These are phyloP conservation scores for Nyssa sinensis DNA, from an alignment of 148 eudicot species.

Conservation along the genomic window DNA sequence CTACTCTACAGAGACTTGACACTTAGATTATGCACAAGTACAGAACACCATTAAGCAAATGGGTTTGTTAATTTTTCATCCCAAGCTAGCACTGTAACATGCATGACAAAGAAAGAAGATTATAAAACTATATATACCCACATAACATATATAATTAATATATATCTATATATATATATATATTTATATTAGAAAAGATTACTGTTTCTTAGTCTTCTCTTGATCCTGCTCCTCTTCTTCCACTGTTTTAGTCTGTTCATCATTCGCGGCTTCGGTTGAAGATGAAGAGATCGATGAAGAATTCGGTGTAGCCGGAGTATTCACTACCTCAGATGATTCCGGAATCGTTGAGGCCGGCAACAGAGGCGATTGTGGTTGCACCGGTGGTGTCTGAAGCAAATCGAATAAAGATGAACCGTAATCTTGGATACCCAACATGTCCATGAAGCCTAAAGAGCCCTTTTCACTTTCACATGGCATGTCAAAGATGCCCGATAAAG, in stretches of 20 bases:
- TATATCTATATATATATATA: neutral
- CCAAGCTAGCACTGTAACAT: neutral
- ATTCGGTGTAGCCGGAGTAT: conserved; percentile 60
- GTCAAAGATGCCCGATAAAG: conserved; percentile 23
- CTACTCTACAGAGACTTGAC: neutral
- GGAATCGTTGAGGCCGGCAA: conserved; percentile 16
- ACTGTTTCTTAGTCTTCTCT: conserved; percentile 58
- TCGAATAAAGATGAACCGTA: conserved; percentile 38
- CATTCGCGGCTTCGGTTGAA: conserved; percentile 43
- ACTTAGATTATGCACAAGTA: conserved; percentile 7
- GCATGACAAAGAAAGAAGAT: neutral
- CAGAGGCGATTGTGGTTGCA: conserved; percentile 19
- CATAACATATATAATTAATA: no score
- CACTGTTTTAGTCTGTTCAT: conserved; percentile 16
- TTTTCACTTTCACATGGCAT: conserved; percentile 17
- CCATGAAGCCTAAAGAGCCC: conserved; percentile 27
- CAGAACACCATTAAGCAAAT: conserved; percentile 28
- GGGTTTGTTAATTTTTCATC: neutral
- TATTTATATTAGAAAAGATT: conserved; percentile 10
- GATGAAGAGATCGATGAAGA: conserved; percentile 65
- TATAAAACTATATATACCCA: neutral
- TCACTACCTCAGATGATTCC: conserved; percentile 47
- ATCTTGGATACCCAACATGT: conserved; percentile 39
- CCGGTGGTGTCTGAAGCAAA: conserved; percentile 24
- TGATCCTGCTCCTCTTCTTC: conserved; percentile 29